Percentiles rank a stretch among this genome's conserved stretches.
phyloP scores from a whole-genome alignment of 2,329 filamentous ascomycete species.

The Camptophora hylomeconis region DNA sequence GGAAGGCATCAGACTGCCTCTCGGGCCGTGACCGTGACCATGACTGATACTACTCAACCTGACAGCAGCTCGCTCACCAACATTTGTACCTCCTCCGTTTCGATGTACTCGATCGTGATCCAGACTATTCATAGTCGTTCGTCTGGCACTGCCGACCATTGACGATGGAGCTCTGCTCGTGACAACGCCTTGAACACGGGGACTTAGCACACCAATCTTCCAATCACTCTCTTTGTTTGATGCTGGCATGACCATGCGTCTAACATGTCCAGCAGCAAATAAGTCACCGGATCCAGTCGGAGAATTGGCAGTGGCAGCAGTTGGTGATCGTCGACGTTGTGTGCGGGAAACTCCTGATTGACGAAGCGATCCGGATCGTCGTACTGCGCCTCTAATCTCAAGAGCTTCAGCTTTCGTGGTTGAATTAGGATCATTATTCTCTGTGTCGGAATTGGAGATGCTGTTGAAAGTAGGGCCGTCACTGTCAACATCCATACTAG shows the following conservation, averaged over 20 bases:
- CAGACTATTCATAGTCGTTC: conserved; percentile 16
- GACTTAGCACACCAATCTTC: conserved; percentile 47
- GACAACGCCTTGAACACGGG: conserved; percentile 26
- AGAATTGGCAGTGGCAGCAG: conserved; percentile 29
- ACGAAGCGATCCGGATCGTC: conserved; percentile 36
- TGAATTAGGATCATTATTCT: conserved; percentile 32
- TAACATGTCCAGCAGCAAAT: conserved; percentile 53
- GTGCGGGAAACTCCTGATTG: conserved; percentile 25
- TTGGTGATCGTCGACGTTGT: conserved; percentile 41
- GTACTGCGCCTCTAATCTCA: conserved; percentile 43
- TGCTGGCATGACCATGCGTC: conserved; percentile 47
- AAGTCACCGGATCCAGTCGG: conserved; percentile 45
- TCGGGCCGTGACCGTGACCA: conserved; percentile 4
- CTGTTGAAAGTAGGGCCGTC: conserved; percentile 21
- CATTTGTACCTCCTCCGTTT: no score
- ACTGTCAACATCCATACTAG: conserved; percentile 14
- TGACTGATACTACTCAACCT: conserved; percentile 7
- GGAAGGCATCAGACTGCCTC: conserved; percentile 14
- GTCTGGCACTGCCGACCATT: conserved; percentile 34
- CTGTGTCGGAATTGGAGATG: conserved; percentile 36
- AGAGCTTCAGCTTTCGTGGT: conserved; percentile 34
- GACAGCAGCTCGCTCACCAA: conserved; percentile 6
- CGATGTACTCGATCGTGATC: conserved; percentile 1
- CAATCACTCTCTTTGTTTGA: conserved; percentile 44
- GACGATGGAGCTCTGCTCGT: conserved; percentile 31